A percentile compares a stretch with the other conserved stretches of the same genome.
phyloP scores from a whole-genome alignment of 1,139 yeast genomes.

The Candida labiduridarum region DNA sequence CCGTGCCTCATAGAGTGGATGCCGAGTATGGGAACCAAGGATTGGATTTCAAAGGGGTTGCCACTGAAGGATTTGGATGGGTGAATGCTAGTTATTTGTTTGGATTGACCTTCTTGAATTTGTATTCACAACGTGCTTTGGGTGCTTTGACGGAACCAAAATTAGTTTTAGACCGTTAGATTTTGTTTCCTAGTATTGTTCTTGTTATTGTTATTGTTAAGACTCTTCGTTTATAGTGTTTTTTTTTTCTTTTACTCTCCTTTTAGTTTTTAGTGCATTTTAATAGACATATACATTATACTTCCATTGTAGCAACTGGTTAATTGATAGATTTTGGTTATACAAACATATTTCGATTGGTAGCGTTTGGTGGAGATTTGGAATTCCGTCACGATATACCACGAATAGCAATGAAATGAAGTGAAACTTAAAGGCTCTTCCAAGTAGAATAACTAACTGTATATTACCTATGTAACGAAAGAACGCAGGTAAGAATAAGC shows the following conservation, averaged over 20 bases:
- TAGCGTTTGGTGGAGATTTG: no score
- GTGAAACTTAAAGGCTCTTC: no score
- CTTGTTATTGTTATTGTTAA: neutral
- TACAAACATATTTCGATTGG: no score
- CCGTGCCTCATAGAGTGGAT: constrained; percentile 87
- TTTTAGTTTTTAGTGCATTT: neutral
- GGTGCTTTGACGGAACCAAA: constrained; percentile 63
- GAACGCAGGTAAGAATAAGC: neutral
- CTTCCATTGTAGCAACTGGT: neutral
- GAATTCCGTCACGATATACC: no score
- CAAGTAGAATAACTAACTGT: no score
- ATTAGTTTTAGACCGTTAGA: neutral
- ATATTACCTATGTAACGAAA: neutral
- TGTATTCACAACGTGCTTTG: constrained; percentile 72
- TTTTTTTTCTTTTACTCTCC: no score
- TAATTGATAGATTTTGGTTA: neutral
- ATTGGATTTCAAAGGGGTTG: constrained; percentile 87
- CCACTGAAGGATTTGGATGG: constrained; percentile 98
- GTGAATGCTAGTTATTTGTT: constrained; percentile 84
- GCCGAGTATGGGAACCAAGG: constrained; percentile 99
- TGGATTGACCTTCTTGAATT: constrained; percentile 71
- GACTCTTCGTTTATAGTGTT: neutral
- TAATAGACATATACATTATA: neutral
- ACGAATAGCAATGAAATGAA: no score
- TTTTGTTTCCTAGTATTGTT: neutral